Evolutionary conservation across 2,329 filamentous ascomycete species (phyloP), one percentile per base, ranked within the genome.

Genomic region (Grosmannia clavigera): DNA sequence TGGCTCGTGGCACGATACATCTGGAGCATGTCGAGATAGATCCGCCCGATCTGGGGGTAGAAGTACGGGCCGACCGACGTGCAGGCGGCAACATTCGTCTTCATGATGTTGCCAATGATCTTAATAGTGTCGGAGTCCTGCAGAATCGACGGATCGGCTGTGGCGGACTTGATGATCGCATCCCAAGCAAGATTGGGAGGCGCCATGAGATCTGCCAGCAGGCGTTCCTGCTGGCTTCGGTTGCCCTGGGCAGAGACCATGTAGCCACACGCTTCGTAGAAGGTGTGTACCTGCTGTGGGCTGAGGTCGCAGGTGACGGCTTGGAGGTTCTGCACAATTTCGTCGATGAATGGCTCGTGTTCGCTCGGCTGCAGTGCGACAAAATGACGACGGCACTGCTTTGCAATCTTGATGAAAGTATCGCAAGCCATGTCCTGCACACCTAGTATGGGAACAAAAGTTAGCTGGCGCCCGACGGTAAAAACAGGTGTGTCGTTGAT

Each of bases 401-500:
- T 92, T 31, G 94, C 95, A 71, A 99, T 99, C 79, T 99, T 99
- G 76, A 99, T 99, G 69, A 99, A 99, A 0, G 94, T 99, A 74
- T 99, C 95, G 72, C 94, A 99, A 68, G 94, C 94, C 95, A 99
- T 99, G 75, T 99, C 94, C 75, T 99, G 95, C 31, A 99, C 94
- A 78, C 90, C 85, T 88, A 22, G 29, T 2, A 31, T 4, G 5
- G n/a, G 7, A 3, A 22, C 31, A 27, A 38, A 9, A 5, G 25
- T 31, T 19, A 53, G 48, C 22, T 27, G 25, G 48, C 6, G 48
- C 48, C 11, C 7, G 2, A 12, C 11, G 25, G 10, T 14, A 3
- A 7, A 25, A 10, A 29, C 4, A 16, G 9, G 2, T 22, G 33
- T 12, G 31, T 63, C 50, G 31, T 12, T 16, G 3, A 10, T 60